Evolutionary conservation across 2,329 filamentous ascomycete genomes (phyloP), one percentile per base, ranked within the genome.

Genomic region (Epichloe elymi): DNA sequence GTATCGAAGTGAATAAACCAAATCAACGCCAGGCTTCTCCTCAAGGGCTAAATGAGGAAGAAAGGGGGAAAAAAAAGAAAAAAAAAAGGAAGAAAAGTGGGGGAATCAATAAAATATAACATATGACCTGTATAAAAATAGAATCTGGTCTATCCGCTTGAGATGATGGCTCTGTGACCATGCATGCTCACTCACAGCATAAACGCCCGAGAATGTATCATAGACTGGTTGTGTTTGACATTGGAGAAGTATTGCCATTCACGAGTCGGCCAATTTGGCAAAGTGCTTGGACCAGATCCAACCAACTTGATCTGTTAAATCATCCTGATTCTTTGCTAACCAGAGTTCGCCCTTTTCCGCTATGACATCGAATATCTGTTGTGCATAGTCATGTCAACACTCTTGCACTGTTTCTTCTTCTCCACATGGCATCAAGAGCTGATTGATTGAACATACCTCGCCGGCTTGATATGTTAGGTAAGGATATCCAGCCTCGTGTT

Each of bases 201-300:
- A 2, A 17, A 46, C 11, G 30, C 20, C 30, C 15, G 14, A 30
- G 3, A 30, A 11, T 10, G 8, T 30, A 4, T 30, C 26, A 10
- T 30, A 10, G 8, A 30, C 26, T 36, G 33, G 8, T 20, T 39
- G 37, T 17, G 12, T 4, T 23, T 37, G 19, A 11, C 11, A 14
- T 19, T 36, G 15, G 0, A 36, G 0, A n/a, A 40, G 23, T 23
- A 35, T 2, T 35, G 37, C 26, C 15, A 23, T 38, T 47, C 37
- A 73, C 50, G 70, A 68, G 61, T 80, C 78, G 46, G 77, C 78
- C 56, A 82, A 63, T 63, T 79, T 80, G 49, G 85, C 85, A 74
- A 98, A 98, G 70, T 98, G 93, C 67, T 96, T 96, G 61, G 90
- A 95, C 93, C 93, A 98, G 61, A 98, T 95, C 93, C 93, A 98